Percentiles rank a stretch among this genome's conserved stretches.
Evolutionary conservation across 768 basidiomycete species (phyloP).

Genomic region (Ramaria sp.): DNA sequence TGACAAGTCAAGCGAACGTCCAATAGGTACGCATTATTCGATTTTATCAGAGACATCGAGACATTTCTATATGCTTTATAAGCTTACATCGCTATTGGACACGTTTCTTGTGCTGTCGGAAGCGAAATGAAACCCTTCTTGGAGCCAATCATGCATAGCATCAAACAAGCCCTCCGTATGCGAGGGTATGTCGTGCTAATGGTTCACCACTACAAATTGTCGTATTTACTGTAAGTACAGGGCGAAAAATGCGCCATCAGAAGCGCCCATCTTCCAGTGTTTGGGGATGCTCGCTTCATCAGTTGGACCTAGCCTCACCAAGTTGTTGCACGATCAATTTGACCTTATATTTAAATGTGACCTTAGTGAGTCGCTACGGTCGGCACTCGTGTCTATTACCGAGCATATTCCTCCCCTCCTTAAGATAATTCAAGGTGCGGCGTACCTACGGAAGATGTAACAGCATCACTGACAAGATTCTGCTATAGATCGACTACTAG

Average conservation of each 20-base stretch:
- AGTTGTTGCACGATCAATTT: constrained; percentile 90
- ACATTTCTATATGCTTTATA: background rate
- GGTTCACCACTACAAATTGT: background rate
- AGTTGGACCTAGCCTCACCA: constrained; percentile 92
- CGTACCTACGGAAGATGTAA: background rate
- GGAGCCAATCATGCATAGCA: constrained; percentile 79
- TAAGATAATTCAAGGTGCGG: constrained; percentile 79
- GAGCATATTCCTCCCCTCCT: constrained; percentile 85
- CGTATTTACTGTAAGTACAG: constrained; percentile 24
- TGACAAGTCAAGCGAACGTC: constrained; percentile 79
- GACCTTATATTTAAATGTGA: constrained; percentile 95
- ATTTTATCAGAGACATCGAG: background rate
- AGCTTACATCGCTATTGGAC: constrained; percentile 96
- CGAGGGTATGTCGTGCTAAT: constrained; percentile 52
- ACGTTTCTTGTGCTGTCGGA: constrained; percentile 82
- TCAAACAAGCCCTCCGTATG: constrained; percentile 80
- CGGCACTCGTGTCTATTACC: constrained; percentile 77
- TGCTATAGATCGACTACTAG: constrained; percentile 71
- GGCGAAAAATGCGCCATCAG: constrained; percentile 84
- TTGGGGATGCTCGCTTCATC: constrained; percentile 92
- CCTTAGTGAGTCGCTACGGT: constrained; percentile 76
- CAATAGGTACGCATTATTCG: constrained; percentile 49
- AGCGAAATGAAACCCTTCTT: constrained; percentile 95
- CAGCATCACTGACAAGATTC: background rate
- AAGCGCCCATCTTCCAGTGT: constrained; percentile 96